Conservation (phyloP, 257 asterid species). For the Oldenlandia corymbosa region DNA sequence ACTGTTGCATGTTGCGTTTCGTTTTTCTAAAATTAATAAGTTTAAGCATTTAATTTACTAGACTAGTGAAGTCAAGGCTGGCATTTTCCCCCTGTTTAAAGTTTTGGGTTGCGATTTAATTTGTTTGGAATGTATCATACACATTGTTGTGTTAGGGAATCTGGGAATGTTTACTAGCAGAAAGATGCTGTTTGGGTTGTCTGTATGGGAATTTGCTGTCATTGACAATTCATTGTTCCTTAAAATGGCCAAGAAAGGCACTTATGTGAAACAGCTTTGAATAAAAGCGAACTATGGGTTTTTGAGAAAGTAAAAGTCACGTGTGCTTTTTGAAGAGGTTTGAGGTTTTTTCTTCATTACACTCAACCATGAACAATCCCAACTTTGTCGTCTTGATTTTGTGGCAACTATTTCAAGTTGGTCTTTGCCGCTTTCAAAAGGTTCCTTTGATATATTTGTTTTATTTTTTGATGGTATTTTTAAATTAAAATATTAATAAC, state of each 20-base stretch:
- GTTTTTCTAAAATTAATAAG: conserved; percentile 10
- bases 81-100: too few species aligned
- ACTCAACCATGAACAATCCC: too few species aligned
- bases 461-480: too few species aligned
- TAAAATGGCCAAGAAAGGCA: neutral
- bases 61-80: neutral
- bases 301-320: too few species aligned
- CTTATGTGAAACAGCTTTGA: neutral
- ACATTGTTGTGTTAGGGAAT: neutral
- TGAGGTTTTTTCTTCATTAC: too few species aligned
- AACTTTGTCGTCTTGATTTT: too few species aligned
- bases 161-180: neutral
- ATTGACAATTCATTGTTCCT: neutral
- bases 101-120: too few species aligned
- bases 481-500: too few species aligned
- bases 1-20: neutral
- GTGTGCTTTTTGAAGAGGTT: too few species aligned
- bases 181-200: neutral
- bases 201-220: neutral
- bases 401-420: too few species aligned
- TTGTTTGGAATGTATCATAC: conserved; percentile 2
- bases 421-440: too few species aligned
- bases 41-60: neutral
- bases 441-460: too few species aligned
- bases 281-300: neutral